Evolutionary conservation across 2,329 filamentous ascomycete genomes (phyloP).

Genomic region (Colletotrichum tabaci): DNA sequence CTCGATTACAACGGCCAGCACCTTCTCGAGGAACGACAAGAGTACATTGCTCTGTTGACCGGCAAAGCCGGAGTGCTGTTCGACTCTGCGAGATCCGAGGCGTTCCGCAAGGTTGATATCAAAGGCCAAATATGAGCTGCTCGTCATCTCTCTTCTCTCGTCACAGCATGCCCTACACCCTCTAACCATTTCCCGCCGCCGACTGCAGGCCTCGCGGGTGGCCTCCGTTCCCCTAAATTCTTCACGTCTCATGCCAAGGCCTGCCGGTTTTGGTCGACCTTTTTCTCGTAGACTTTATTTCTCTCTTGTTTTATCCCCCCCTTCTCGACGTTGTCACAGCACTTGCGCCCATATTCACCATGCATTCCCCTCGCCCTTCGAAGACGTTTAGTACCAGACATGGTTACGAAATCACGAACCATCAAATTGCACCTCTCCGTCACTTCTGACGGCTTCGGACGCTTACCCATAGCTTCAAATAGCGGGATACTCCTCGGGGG

Average conservation of each 20-base stretch:
- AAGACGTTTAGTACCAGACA: slow-evolving; percentile 15
- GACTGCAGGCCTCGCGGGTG: slow-evolving; percentile 3
- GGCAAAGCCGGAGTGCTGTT: slow-evolving; percentile 82
- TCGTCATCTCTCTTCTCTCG: slow-evolving; percentile 29
- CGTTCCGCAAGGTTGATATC: slow-evolving; percentile 93
- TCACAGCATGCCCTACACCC: slow-evolving; percentile 36
- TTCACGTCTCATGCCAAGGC: background rate
- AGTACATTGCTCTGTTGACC: slow-evolving; percentile 80
- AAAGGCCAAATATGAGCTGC: slow-evolving; percentile 89
- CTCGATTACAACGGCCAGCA: slow-evolving; percentile 83
- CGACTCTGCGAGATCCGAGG: slow-evolving; percentile 78
- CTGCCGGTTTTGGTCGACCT: slow-evolving; percentile 5
- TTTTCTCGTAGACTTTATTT: slow-evolving; percentile 33
- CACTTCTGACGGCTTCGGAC: slow-evolving; percentile 28
- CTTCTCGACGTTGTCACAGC: slow-evolving; percentile 29
- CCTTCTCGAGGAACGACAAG: slow-evolving; percentile 82
- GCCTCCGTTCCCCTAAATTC: slow-evolving; percentile 2
- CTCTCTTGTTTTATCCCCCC: slow-evolving; percentile 30
- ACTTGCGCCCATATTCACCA: slow-evolving; percentile 23
- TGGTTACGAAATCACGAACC: slow-evolving; percentile 35
- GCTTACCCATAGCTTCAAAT: slow-evolving; percentile 38
- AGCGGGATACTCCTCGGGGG: slow-evolving; percentile 17
- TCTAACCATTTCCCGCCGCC: slow-evolving; percentile 13
- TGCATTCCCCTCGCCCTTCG: slow-evolving; percentile 30
- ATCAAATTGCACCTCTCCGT: slow-evolving; percentile 16